These are phyloP conservation scores for Chlorokybus atmophyticus DNA, from an alignment of 139 green algal species.

Conservation along the genomic window DNA sequence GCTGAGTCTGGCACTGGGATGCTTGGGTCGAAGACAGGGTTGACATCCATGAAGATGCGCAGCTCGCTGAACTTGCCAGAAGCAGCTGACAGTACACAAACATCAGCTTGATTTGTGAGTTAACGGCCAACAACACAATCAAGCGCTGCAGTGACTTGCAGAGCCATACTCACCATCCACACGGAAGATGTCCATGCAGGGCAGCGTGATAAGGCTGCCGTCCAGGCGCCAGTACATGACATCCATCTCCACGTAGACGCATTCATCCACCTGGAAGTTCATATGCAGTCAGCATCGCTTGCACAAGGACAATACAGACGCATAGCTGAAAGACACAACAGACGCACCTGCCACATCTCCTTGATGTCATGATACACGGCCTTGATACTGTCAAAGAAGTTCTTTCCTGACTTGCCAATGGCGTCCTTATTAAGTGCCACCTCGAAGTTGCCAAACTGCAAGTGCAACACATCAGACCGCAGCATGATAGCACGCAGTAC, in stretches of 20 bases:
- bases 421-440: neutral
- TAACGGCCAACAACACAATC: no score
- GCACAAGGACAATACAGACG: no score
- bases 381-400: neutral
- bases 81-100: no score
- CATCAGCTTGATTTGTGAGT: no score
- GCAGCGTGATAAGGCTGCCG: neutral
- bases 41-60: neutral
- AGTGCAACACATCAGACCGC: no score
- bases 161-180: no score
- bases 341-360: no score
- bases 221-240: neutral
- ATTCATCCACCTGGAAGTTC: neutral
- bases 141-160: no score
- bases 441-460: neutral
- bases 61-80: neutral
- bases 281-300: no score
- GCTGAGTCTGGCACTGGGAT: neutral
- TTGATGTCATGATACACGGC: neutral
- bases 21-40: neutral
- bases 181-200: neutral
- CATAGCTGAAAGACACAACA: no score
- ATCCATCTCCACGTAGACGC: neutral
- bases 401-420: neutral
- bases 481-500: no score